A percentile compares a stretch with the other conserved stretches of the same genome.
phyloP scores from a whole-genome alignment of 176 grass and related monocot species.

The sorghum (Sorghum bicolor) region Sorghum_bicolor_NCBIv3 NC_012872.2:42475501-42476000 shows the following conservation, averaged over 20 bases:
- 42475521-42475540: neutral
- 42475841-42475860: constrained; percentile 95
- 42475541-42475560: neutral
- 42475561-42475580: constrained; percentile 12
- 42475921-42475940: neutral
- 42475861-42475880: constrained; percentile 93
- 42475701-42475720: constrained; percentile 47
- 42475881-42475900: constrained; percentile 88
- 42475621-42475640: constrained; percentile 77
- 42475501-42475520: neutral
- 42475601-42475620: constrained; percentile 83
- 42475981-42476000: constrained; percentile 59
- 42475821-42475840: constrained; percentile 87
- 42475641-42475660: constrained; percentile 99
- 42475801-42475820: constrained; percentile 99
- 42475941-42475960: neutral
- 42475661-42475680: constrained; percentile 97
- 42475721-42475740: neutral
- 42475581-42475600: constrained; percentile 96
- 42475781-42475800: neutral
- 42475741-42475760: neutral
- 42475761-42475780: neutral
- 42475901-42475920: constrained; percentile 50
- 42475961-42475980: neutral
- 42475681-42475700: constrained; percentile 92